Evolutionary conservation across 2,329 filamentous ascomycete species (phyloP).

Genomic region (Neofusicoccum ribis): DNA sequence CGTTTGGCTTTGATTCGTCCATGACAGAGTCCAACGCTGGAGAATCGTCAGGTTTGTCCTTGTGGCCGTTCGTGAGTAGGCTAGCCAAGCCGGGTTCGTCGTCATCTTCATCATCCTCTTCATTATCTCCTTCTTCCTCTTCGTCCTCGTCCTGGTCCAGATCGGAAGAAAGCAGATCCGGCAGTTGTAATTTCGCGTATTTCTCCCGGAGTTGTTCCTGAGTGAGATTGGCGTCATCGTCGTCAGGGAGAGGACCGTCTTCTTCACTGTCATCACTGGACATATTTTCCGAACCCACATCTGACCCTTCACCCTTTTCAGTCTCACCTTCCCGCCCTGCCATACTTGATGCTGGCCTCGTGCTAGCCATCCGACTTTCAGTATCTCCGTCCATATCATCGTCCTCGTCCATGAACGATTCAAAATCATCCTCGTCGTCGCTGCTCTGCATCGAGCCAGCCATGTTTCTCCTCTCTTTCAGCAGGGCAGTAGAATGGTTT

Average conservation of each 20-base stretch:
- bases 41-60: neutral
- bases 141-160: constrained; percentile 29
- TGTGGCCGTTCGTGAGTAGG: constrained; percentile 15
- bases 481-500: constrained; percentile 60
- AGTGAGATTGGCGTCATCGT: constrained; percentile 64
- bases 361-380: constrained; percentile 29
- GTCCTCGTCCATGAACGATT: constrained; percentile 41
- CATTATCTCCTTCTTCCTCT: constrained; percentile 31
- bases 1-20: constrained; percentile 21
- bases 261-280: constrained; percentile 40
- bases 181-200: constrained; percentile 62
- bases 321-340: constrained; percentile 7
- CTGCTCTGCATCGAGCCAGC: constrained; percentile 28
- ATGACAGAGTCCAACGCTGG: neutral
- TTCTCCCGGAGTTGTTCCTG: constrained; percentile 69
- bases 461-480: constrained; percentile 34
- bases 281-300: constrained; percentile 9
- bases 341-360: constrained; percentile 22
- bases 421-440: constrained; percentile 35
- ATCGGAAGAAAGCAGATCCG: constrained; percentile 31
- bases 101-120: constrained; percentile 32
- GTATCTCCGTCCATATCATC: constrained; percentile 48
- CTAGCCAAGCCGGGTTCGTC: constrained; percentile 20
- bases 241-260: constrained; percentile 41
- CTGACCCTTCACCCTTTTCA: neutral